Base-by-base conservation (phyloP, 2,329 filamentous ascomycete genomes). In the Penicillium sp. region DNA sequence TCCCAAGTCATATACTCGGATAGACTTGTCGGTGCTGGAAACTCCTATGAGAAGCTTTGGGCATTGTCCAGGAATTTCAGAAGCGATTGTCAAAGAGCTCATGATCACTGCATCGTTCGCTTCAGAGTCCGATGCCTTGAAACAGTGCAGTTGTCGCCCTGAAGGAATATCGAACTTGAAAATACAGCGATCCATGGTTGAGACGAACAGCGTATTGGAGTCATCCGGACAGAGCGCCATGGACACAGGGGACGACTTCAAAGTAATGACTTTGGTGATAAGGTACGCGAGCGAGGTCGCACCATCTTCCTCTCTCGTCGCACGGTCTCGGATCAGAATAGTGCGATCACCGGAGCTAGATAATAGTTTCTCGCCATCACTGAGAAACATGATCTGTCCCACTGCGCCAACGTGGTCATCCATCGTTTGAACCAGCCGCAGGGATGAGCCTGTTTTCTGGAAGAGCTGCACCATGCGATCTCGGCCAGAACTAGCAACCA, bases 381-480 rank as follows among this genome's bases (percentile, higher is more conserved):
- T 84, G 2, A 90, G 86, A 59, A 96, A 92, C 8, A 93, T 82
- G 31, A 97, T 78, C 31, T 88, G 88, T 56, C 85, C 89, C 17
- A 99, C 93, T 63, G 91, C 90, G 22, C 92, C 91, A 34, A 92
- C 88, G 75, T 98, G 96, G 67, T 99, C 94, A 57, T 91, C 88
- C 71, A 98, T 85, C 0, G 95, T 99, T 74, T 99, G 95, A 54
- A 96, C 85, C 58, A 97, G 85, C 59, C 90, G 85, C 75, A 96
- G 89, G 2, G 76, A 77, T 2, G 86, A 83, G 12, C 76, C 80
- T 1, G 78, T 77, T 25, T 82, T 81, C 61, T 86, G 83, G 72
- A 97, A 98, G n/a, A 99, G 79, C 73, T 99, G 95, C 0, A 94
- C 86, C n/a, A 90, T 96, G 53, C 95, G 88, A 76, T 99, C 95